Evolutionary conservation across 2,329 filamentous ascomycete genomes (phyloP), one percentile per base, ranked within the genome.

Genomic region (Arthrobotrys musiformis): DNA sequence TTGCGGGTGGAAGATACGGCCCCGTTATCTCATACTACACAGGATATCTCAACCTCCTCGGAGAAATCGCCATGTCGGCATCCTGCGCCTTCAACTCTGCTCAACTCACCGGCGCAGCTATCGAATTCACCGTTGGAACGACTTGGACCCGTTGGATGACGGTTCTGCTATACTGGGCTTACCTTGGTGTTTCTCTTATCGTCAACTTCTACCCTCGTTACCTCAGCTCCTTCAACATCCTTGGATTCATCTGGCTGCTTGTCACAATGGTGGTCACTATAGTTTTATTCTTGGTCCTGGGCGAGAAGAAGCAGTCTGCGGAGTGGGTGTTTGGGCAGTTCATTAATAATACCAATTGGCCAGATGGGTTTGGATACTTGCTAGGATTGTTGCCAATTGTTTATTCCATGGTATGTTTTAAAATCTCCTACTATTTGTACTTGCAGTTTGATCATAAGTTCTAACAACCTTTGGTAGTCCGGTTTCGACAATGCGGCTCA

Each of bases 31-130:
- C 74, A 15, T 78, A 78, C 62, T 78, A 72, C 9, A 73, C 74
- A 1, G 74, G 74, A 69, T 78, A 78, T 44, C 66, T 78, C 9
- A 78, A 78, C 17, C 62, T 78, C n/a, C 44, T 77, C 15, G 74
- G 74, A 35, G 74, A 78, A 69, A 72, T 73, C 50, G 74, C 74
- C 15, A 78, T 78, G 74, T 78, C 74, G 7, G 74, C 74, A 30
- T 78, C 74, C 17, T 78, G 74, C 54, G 69, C 74, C 6, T 78
- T 78, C 54, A 78, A 78, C 42, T 78, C 74, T 19, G 74, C 74
- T 4, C 74, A 78, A 33, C 68, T 78, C 44, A 78, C 74, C 11
- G 74, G 74, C 4, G 74, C 74, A 2, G 64, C 68, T 17, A 63
- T 78, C 9, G 74, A 72, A 44, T 68, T 40, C 37, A 78, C 74